These are phyloP conservation scores for Phialocephala sp. DNA, from an alignment of 2,329 filamentous ascomycete species.

Conservation along the genomic window DNA sequence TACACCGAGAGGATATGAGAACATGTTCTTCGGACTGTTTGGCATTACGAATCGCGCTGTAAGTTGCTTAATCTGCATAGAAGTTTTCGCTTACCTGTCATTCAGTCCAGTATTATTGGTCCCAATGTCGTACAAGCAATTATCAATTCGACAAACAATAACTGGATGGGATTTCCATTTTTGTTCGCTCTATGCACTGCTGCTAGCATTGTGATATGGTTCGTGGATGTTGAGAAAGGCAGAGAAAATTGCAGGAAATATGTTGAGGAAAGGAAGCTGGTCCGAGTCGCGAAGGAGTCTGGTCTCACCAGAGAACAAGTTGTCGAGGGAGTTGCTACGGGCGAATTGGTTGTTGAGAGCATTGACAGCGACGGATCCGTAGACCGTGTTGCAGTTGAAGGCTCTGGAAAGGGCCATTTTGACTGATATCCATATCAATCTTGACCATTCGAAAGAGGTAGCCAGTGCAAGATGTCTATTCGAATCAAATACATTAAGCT, in stretches of 20 bases:
- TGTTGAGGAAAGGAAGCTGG: constrained; percentile 44
- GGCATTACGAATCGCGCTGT: constrained; percentile 51
- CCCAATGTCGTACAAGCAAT: constrained; percentile 51
- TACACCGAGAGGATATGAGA: constrained; percentile 49
- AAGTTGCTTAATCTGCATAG: constrained; percentile 27
- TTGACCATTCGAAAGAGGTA: background rate
- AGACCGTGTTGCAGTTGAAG: constrained; percentile 19
- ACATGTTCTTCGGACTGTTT: constrained; percentile 52
- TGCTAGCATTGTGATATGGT: constrained; percentile 47
- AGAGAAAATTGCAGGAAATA: constrained; percentile 47
- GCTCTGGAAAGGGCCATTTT: constrained; percentile 16
- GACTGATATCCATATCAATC: background rate
- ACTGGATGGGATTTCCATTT: constrained; percentile 52
- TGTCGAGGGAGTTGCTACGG: constrained; percentile 29
- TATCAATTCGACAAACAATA: constrained; percentile 48
- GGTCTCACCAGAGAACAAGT: constrained; percentile 35
- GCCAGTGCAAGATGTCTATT: too few relatives aligned
- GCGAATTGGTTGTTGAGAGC: constrained; percentile 19
- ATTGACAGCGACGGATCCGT: constrained; percentile 15
- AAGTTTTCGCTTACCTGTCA: background rate
- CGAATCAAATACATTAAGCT: background rate
- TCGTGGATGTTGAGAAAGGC: constrained; percentile 49
- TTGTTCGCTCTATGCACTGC: constrained; percentile 46
- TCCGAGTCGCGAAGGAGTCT: constrained; percentile 40
- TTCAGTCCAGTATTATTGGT: constrained; percentile 49